Percentiles rank a stretch among this genome's conserved stretches.
These are phyloP conservation scores for Dictyostelium firmibasis DNA, from an alignment of 78 protist species.

Conservation along the genomic window DNA sequence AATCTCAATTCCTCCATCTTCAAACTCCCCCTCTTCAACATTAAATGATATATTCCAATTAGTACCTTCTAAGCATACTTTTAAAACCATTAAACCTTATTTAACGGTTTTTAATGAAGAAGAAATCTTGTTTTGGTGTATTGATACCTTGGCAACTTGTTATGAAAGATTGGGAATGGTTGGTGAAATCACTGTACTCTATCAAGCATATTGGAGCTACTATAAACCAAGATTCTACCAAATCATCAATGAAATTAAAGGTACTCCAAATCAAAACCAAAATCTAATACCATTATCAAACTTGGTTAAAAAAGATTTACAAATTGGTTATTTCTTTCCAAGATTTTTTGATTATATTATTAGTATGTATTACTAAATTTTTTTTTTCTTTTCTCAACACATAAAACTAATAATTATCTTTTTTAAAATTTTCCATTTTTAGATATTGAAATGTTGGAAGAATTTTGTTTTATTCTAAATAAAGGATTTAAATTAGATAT, in stretches of 20 bases:
- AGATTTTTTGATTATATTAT: slow-evolving; percentile 62
- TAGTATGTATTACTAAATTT: background rate
- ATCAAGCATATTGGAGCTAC: slow-evolving; percentile 47
- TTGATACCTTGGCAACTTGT: slow-evolving; percentile 38
- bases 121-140: slow-evolving; percentile 48
- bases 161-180: slow-evolving; percentile 67
- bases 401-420: background rate
- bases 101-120: slow-evolving; percentile 14
- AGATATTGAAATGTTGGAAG: slow-evolving; percentile 71
- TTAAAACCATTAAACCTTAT: slow-evolving; percentile 6
- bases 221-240: slow-evolving; percentile 45
- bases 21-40: background rate
- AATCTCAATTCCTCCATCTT: slow-evolving; percentile 16
- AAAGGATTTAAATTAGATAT: slow-evolving; percentile 43
- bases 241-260: slow-evolving; percentile 19
- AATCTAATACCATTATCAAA: slow-evolving; percentile 25
- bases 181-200: slow-evolving; percentile 67
- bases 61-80: background rate
- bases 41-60: background rate
- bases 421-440: background rate
- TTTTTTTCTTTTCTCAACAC: background rate
- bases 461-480: slow-evolving; percentile 22
- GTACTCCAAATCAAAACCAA: background rate
- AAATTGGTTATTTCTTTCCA: slow-evolving; percentile 61
- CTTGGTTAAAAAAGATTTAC: slow-evolving; percentile 40